Percentiles rank a stretch among this genome's conserved stretches.
phyloP scores from a whole-genome alignment of 257 asterid genomes.

The Orobanche coerulescens region DNA sequence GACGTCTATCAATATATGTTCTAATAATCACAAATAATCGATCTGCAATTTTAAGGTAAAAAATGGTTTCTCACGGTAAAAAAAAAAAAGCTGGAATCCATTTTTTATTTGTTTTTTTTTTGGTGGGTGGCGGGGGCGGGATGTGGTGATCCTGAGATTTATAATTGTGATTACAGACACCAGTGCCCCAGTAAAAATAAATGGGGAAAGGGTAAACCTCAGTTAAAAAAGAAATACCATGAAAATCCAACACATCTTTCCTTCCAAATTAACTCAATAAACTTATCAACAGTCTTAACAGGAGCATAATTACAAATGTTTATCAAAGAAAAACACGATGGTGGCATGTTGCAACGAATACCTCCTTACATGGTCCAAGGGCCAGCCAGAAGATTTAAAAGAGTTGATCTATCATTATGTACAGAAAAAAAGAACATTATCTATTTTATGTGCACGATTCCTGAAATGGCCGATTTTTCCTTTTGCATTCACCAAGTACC shows the following conservation, averaged over 20 bases:
- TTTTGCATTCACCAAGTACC: conserved; percentile 59
- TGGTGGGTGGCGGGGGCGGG: too few species aligned
- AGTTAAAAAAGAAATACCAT: background rate
- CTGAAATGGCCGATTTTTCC: background rate
- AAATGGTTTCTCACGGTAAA: too few species aligned
- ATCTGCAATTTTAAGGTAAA: too few species aligned
- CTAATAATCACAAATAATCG: too few species aligned
- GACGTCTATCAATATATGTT: too few species aligned
- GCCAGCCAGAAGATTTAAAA: conserved; percentile 16
- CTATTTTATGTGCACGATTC: conserved; percentile 40
- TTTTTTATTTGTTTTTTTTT: too few species aligned
- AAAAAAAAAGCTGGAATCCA: too few species aligned
- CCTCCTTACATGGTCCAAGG: conserved; percentile 26
- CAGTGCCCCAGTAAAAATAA: too few species aligned
- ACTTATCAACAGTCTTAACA: conserved; percentile 29
- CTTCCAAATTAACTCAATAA: conserved; percentile 19
- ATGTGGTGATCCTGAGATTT: too few species aligned
- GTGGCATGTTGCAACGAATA: conserved; percentile 11
- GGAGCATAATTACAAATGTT: conserved; percentile 26
- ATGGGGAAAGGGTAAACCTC: background rate
- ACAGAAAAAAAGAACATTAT: conserved; percentile 28
- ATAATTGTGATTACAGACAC: too few species aligned
- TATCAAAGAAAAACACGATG: conserved; percentile 17
- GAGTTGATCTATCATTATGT: conserved; percentile 37
- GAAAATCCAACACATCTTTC: background rate